Conservation (phyloP, 2,329 filamentous ascomycete species). For the Nemania diffusa region DNA sequence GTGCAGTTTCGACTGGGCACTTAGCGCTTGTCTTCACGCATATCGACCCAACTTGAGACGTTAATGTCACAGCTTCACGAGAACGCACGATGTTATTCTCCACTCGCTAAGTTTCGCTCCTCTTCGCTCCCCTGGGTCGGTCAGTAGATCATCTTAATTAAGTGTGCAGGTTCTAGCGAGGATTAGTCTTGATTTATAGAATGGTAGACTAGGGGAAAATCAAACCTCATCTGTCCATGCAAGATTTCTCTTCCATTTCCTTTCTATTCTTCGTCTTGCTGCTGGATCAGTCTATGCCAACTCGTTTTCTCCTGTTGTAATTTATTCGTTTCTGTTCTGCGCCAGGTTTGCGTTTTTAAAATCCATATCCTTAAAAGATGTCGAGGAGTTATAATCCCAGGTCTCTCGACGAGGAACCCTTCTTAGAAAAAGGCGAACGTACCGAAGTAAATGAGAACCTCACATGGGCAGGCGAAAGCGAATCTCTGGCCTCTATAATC, state of each 20-base stretch:
- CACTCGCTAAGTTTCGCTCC: constrained; percentile 32
- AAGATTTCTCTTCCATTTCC: constrained; percentile 8
- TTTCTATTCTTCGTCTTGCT: constrained; percentile 14
- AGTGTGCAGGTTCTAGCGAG: constrained; percentile 38
- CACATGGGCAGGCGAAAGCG: constrained; percentile 35
- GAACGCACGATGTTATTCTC: constrained; percentile 28
- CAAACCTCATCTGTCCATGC: constrained; percentile 1
- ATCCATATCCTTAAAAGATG: constrained; percentile 44
- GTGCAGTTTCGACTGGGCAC: constrained; percentile 35
- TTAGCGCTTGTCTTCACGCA: constrained; percentile 40
- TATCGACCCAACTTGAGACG: constrained; percentile 41
- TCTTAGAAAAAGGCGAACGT: constrained; percentile 44
- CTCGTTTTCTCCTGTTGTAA: constrained; percentile 10
- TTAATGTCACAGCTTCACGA: constrained; percentile 38
- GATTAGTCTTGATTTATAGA: background rate
- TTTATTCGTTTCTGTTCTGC: constrained; percentile 38
- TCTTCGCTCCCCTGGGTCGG: constrained; percentile 34
- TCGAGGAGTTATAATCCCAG: constrained; percentile 51
- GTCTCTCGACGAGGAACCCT: constrained; percentile 53
- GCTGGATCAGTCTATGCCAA: constrained; percentile 25
- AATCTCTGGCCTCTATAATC: constrained; percentile 34
- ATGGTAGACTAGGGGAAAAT: constrained; percentile 3
- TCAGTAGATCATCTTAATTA: constrained; percentile 14
- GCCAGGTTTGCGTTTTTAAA: constrained; percentile 47
- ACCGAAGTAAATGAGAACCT: constrained; percentile 42